These are phyloP conservation scores for Tylopilus plumbeoviolaceoides DNA, from an alignment of 768 basidiomycete species.

Conservation along the genomic window DNA sequence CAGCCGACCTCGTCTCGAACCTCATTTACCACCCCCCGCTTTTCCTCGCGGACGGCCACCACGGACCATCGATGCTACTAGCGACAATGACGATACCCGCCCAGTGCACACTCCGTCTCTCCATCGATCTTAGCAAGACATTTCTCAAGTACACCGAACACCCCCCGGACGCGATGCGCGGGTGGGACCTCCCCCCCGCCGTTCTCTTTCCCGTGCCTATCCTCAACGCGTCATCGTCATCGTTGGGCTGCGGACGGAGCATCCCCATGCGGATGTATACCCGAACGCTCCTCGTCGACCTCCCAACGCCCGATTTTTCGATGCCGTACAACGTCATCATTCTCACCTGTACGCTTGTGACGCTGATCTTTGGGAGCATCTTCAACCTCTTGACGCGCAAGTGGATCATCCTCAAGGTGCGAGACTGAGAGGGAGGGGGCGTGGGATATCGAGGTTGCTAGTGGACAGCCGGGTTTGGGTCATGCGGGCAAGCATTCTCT, in stretches of 20 bases:
- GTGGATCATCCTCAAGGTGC: slow-evolving; percentile 56
- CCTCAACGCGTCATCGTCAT: not conserved
- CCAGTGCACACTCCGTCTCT: slow-evolving; percentile 55
- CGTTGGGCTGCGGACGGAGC: not conserved
- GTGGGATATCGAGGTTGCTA: too few relatives aligned
- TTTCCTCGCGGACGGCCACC: slow-evolving; percentile 13
- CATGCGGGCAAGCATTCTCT: not conserved
- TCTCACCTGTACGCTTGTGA: slow-evolving; percentile 86
- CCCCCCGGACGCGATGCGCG: slow-evolving; percentile 91
- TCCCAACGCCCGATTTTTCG: slow-evolving; percentile 98
- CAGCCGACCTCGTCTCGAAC: slow-evolving; percentile 62
- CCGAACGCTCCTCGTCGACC: slow-evolving; percentile 74
- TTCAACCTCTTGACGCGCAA: slow-evolving; percentile 83
- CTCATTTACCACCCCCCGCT: slow-evolving; percentile 54
- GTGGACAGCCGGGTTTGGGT: not conserved
- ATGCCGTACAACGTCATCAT: slow-evolving; percentile 99
- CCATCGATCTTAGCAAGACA: slow-evolving; percentile 73
- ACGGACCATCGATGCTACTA: slow-evolving; percentile 66
- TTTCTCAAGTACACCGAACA: slow-evolving; percentile 95
- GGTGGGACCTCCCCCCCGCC: slow-evolving; percentile 89
- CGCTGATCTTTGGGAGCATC: slow-evolving; percentile 88
- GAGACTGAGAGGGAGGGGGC: not conserved
- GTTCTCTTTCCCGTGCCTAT: slow-evolving; percentile 49
- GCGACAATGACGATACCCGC: slow-evolving; percentile 67
- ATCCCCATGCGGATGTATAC: slow-evolving; percentile 62